Base-by-base conservation (phyloP, 257 asterid genomes). In the Verbena officinalis region DNA sequence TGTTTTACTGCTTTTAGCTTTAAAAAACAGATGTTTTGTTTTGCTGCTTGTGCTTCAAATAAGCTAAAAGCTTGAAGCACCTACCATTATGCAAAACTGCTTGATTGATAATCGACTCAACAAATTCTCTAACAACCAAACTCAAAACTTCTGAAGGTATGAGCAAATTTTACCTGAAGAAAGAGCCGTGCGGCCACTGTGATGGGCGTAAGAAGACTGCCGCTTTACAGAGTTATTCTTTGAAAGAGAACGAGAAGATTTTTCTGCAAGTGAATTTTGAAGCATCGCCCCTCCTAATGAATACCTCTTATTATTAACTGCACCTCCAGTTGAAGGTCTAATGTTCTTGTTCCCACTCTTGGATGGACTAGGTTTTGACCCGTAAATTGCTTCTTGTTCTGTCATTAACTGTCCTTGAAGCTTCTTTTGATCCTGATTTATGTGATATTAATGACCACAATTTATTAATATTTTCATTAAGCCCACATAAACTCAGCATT, bases 311-410 rank as follows among this genome's bases (percentile, higher is more conserved):
- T 78, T 84, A 54, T 60, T 74, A 58, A 65, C 68, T 7, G 73
- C 68, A 51, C 81, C 87, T 39, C 75, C 85, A 31, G 73, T 61
- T 61, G 90, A 86, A 17, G 85, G 80, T 66, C 84, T 73, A 30
- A 58, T 50, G 58, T 36, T 77, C 82, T 85, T 92, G 75, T 68
- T 80, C 23, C 77, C 80, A 22, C 91, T 87, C 66, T 77, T 80
- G 66, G 80, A 55, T 36, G 98, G 97, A 72, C 97, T 90, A 10
- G 87, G 95, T 67, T 80, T 84, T 62, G 95, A 80, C 43, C 97
- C 98, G 14, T 79, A 93, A 4, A 83, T 85, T 38, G 87, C 84
- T 86, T 93, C 98, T 76, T 93, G 84, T 74, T 90, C 95, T 14
- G 84, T 60, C 34, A 87, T 74, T 54, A 87, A 68, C 77, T 81